A percentile compares a stretch with the other conserved stretches of the same genome.
Conservation (phyloP, 352 stramenopile species). For the Lagenidium giganteum region DNA sequence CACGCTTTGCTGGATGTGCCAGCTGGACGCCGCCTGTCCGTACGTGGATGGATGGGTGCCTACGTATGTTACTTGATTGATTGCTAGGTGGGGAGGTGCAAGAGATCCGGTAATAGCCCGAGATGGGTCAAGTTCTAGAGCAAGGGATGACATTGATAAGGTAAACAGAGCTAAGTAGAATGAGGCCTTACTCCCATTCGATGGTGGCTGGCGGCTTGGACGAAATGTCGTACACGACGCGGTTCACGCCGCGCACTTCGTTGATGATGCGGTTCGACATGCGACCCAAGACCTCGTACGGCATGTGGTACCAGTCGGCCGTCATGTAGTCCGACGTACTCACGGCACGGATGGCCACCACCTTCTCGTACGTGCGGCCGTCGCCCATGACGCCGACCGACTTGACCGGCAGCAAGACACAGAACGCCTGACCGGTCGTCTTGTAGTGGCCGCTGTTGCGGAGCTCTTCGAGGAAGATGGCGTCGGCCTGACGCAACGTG, state of each 20-base stretch:
- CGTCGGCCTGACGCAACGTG: constrained; percentile 96
- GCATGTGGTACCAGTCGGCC: constrained; percentile 99
- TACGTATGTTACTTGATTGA: too few species aligned
- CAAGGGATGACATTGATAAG: too few species aligned
- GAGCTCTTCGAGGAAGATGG: constrained; percentile 98
- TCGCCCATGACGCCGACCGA: constrained; percentile 99
- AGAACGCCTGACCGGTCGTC: constrained; percentile 98
- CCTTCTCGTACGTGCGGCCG: constrained; percentile 96
- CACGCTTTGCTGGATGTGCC: too few species aligned
- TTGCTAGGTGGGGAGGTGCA: too few species aligned
- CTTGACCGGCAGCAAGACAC: constrained; percentile 96
- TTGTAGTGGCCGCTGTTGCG: constrained; percentile 95
- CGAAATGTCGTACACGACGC: constrained; percentile 99
- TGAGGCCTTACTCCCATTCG: constrained; percentile 99
- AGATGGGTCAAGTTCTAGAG: too few species aligned
- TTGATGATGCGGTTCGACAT: constrained; percentile 99
- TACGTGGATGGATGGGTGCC: too few species aligned
- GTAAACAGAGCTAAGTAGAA: too few species aligned
- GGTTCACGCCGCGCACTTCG: constrained; percentile 97
- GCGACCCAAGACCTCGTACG: constrained; percentile 95
- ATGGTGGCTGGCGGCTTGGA: constrained; percentile 99
- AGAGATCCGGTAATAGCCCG: too few species aligned
- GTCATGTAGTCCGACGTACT: constrained; percentile 99
- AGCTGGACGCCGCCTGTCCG: too few species aligned
- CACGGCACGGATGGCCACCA: constrained; percentile 94